Percentiles rank a stretch among this genome's conserved stretches.
phyloP scores from a whole-genome alignment of 2,329 filamentous ascomycete species.

The Aspergillus bombycis region DNA sequence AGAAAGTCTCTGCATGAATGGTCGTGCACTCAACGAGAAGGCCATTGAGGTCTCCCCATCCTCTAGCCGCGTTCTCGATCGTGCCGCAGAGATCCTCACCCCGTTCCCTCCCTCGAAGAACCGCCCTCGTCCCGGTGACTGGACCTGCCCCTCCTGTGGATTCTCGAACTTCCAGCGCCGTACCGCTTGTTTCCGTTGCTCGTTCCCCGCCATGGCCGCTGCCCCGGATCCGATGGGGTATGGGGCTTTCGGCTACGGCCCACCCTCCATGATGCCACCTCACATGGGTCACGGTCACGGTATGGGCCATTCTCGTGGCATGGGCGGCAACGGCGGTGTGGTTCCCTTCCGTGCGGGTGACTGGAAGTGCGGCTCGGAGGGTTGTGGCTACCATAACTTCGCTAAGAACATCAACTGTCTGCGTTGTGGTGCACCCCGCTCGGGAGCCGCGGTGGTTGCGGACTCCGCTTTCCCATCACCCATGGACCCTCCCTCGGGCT shows the following conservation, averaged over 20 bases:
- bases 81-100: conserved; percentile 92
- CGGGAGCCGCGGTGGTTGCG: conserved; percentile 89
- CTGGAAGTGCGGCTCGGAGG: conserved; percentile 98
- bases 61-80: conserved; percentile 93
- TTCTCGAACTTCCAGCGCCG: conserved; percentile 99
- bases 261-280: conserved; percentile 78
- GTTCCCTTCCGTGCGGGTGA: conserved; percentile 98
- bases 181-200: conserved; percentile 98
- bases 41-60: conserved; percentile 98
- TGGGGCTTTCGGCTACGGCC: conserved; percentile 60
- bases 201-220: conserved; percentile 90
- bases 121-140: conserved; percentile 92
- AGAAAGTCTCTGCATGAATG: conserved; percentile 98
- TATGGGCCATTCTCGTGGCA: conserved; percentile 61
- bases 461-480: conserved; percentile 89
- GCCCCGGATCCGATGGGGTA: conserved; percentile 76
- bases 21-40: conserved; percentile 95
- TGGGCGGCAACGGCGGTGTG: conserved; percentile 76
- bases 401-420: conserved; percentile 99
- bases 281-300: conserved; percentile 68
- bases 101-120: conserved; percentile 99
- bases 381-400: conserved; percentile 98
- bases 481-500: conserved; percentile 83
- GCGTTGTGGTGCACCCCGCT: conserved; percentile 91
- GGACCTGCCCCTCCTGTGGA: conserved; percentile 97